phyloP scores from a whole-genome alignment of 2,329 filamentous ascomycete genomes.

The Ophiostoma sp. region DNA sequence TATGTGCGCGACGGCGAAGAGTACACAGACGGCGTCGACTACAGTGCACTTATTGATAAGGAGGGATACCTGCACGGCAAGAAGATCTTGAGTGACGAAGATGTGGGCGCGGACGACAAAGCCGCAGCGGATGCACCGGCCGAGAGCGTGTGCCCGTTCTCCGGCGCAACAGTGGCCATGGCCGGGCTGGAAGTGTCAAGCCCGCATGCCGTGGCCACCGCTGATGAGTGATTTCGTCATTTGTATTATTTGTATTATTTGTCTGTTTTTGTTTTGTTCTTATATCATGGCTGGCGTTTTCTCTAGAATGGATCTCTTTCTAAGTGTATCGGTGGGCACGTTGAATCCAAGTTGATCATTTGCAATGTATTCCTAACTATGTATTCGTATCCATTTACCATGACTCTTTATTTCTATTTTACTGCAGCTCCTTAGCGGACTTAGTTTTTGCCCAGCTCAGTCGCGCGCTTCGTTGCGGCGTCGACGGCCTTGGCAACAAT shows the following conservation, averaged over 20 bases:
- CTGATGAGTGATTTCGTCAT: neutral
- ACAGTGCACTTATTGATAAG: constrained; percentile 44
- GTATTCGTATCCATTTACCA: neutral
- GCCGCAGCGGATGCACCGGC: neutral
- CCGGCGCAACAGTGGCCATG: neutral
- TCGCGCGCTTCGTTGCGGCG: constrained; percentile 40
- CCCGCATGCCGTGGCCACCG: neutral
- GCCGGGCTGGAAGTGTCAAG: neutral
- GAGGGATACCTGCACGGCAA: constrained; percentile 62
- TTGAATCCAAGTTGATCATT: neutral
- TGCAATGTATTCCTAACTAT: constrained; percentile 1
- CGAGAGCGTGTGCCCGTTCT: constrained; percentile 7
- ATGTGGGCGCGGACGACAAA: neutral
- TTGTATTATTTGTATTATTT: neutral
- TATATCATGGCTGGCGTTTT: neutral
- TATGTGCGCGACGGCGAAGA: constrained; percentile 66
- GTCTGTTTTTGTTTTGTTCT: neutral
- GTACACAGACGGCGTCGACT: constrained; percentile 42
- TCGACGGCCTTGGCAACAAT: constrained; percentile 44
- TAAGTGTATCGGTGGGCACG: no score
- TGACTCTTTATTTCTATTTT: neutral
- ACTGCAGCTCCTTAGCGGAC: neutral
- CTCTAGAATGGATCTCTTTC: neutral
- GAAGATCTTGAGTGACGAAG: constrained; percentile 42
- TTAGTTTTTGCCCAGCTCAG: constrained; percentile 38